These are phyloP conservation scores for Xylaria acuta DNA, from an alignment of 495 filamentous ascomycete species.

Conservation along the genomic window DNA sequence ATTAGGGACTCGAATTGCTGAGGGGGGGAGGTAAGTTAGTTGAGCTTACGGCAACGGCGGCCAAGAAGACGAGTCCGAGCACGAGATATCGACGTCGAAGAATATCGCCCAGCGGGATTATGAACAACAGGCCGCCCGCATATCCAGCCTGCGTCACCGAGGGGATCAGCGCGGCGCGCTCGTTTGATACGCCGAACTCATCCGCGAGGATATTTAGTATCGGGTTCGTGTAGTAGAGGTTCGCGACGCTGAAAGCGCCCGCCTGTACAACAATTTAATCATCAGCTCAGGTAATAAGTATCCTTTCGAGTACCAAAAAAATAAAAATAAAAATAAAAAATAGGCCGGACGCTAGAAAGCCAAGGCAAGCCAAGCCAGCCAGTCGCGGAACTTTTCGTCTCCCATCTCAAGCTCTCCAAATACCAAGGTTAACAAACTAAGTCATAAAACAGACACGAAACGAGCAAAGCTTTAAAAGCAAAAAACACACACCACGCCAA, in stretches of 20 bases:
- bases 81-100: conserved; percentile 74
- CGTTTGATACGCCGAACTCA: conserved; percentile 65
- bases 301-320: background rate
- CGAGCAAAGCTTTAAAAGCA: background rate
- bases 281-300: conserved; percentile 39
- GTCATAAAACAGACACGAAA: background rate
- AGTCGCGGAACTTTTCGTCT: background rate
- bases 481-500: conserved; percentile 52
- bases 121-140: conserved; percentile 72
- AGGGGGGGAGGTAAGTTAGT: background rate
- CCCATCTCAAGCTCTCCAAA: background rate
- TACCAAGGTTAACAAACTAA: no score
- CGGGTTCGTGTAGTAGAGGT: conserved; percentile 75
- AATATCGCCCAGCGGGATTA: conserved; percentile 82
- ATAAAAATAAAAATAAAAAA: no score
- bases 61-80: conserved; percentile 67
- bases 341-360: background rate
- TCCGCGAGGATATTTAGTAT: conserved; percentile 69
- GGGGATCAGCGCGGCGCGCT: conserved; percentile 66
- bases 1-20: background rate
- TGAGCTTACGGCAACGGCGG: conserved; percentile 64
- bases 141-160: conserved; percentile 85
- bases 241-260: conserved; percentile 64
- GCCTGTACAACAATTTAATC: conserved; percentile 25
- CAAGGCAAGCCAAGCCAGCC: no score